A percentile compares a stretch with the other conserved stretches of the same genome.
These are phyloP conservation scores for Pelomyxa schiedti DNA, from an alignment of 78 protist genomes.

Conservation along the genomic window DNA sequence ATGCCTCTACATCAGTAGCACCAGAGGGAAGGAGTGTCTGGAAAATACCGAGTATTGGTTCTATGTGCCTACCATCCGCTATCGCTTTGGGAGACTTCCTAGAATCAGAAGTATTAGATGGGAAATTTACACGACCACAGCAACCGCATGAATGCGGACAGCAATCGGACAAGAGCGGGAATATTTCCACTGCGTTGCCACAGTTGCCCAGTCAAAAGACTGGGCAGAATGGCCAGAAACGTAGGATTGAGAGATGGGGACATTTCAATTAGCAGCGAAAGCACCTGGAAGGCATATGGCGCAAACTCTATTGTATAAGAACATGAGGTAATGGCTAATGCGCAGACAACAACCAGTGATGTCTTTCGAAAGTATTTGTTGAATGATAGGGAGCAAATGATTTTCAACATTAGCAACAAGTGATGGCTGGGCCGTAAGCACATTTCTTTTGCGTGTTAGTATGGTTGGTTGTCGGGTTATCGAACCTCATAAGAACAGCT, in stretches of 20 bases:
- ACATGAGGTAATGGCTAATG: not conserved
- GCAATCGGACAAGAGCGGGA: constrained; percentile 42
- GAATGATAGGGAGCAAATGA: too few species aligned
- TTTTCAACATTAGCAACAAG: too few species aligned
- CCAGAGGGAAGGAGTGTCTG: not conserved
- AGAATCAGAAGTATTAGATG: too few species aligned
- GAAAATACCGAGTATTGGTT: constrained; percentile 17
- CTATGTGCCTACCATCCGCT: not conserved
- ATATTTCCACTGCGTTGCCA: constrained; percentile 25
- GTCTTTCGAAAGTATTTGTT: too few species aligned
- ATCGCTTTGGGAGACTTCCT: not conserved
- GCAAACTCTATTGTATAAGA: constrained; percentile 31
- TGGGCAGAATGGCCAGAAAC: constrained; percentile 3
- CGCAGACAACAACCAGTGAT: too few species aligned
- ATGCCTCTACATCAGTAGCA: constrained; percentile 33
- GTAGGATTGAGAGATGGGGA: not conserved
- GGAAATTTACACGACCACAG: too few species aligned
- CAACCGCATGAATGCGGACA: constrained; percentile 35
- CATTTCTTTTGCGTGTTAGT: too few species aligned
- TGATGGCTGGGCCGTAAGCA: too few species aligned
- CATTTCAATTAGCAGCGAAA: constrained; percentile 40
- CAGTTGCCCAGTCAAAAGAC: constrained; percentile 2
- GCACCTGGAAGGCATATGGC: constrained; percentile 51
- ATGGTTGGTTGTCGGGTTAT: too few species aligned
- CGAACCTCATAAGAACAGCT: constrained; percentile 57